A percentile compares a stretch with the other conserved stretches of the same genome.
These are phyloP conservation scores for Rauvolfia tetraphylla DNA, from an alignment of 257 asterid species.

Conservation along the genomic window DNA sequence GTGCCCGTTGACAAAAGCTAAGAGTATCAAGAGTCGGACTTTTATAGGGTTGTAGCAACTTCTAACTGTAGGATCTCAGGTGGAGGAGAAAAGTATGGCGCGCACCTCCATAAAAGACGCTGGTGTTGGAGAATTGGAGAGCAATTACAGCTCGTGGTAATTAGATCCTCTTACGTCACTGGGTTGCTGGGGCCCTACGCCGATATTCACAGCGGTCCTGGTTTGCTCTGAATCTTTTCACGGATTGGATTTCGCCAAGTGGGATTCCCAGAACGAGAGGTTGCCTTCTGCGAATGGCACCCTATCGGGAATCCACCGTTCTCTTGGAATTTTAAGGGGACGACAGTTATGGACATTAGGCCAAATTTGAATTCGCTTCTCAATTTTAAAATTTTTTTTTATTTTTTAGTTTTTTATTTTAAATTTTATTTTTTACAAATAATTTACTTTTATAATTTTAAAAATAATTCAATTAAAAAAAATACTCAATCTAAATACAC, in stretches of 20 bases:
- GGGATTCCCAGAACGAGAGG: neutral
- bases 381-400: too few relatives aligned
- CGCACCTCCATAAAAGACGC: slow-evolving; percentile 23
- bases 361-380: too few relatives aligned
- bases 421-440: too few relatives aligned
- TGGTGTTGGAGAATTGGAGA: neutral
- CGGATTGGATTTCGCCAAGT: slow-evolving; percentile 10
- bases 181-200: neutral
- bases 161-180: neutral
- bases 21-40: neutral
- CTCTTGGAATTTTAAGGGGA: too few relatives aligned
- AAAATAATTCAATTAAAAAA: too few relatives aligned
- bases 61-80: neutral
- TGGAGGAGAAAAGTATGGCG: neutral
- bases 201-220: neutral
- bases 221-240: neutral
- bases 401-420: too few relatives aligned
- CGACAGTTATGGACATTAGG: too few relatives aligned
- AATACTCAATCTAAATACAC: too few relatives aligned
- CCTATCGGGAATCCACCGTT: too few relatives aligned
- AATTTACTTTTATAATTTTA: too few relatives aligned
- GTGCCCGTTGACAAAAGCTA: neutral
- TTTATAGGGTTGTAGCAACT: too few relatives aligned
- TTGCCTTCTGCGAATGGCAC: too few relatives aligned
- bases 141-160: neutral